Evolutionary conservation across 306 rosid genomes (phyloP).

Genomic region (Chamaecrista fasciculata): DNA sequence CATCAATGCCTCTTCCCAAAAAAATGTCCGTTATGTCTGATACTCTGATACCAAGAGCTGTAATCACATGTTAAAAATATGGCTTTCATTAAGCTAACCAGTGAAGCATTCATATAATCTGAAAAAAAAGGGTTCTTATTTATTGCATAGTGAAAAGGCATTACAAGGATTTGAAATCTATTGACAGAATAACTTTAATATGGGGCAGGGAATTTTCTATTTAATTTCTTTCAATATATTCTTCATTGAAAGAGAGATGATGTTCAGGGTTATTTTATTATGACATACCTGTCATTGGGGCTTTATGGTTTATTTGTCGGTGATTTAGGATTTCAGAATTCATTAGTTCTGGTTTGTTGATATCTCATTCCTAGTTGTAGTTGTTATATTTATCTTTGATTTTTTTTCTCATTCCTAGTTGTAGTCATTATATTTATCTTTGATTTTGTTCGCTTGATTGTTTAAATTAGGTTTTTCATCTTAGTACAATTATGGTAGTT

Average conservation of each 20-base stretch:
- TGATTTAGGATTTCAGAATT: background rate
- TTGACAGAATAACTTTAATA: background rate
- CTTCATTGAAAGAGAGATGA: background rate
- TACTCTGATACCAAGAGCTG: background rate
- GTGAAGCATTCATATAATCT: background rate
- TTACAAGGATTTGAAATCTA: background rate
- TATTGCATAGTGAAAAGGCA: background rate
- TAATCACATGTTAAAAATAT: background rate
- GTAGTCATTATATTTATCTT: background rate
- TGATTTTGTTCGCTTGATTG: background rate
- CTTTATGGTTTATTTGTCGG: background rate
- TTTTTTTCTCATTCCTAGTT: background rate
- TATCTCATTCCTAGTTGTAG: background rate
- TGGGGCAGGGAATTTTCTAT: background rate
- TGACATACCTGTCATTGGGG: constrained; percentile 4
- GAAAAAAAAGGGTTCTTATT: background rate
- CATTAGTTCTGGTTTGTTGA: background rate
- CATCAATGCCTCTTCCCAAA: no score
- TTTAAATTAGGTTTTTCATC: background rate
- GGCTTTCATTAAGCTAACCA: background rate
- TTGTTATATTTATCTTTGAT: background rate
- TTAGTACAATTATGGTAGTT: background rate
- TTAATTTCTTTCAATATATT: background rate
- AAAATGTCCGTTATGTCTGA: background rate
- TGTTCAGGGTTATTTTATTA: background rate